Percentiles rank a stretch among this genome's conserved stretches.
Evolutionary conservation across 1,284 basidiomycete species (phyloP).

Genomic region (Heliocybe sulcata): DNA sequence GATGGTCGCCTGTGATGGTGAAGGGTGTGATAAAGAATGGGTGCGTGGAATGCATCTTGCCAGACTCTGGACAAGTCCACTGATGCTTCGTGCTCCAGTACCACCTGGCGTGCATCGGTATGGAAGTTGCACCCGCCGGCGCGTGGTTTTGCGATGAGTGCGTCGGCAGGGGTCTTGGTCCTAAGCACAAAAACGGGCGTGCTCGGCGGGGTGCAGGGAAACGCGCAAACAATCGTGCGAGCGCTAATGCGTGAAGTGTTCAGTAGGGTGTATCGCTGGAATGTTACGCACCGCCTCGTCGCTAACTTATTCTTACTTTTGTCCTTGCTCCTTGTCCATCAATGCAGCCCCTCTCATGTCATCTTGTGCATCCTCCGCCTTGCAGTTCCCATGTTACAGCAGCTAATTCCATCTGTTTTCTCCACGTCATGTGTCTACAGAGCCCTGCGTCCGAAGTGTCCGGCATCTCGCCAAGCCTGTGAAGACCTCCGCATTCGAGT

Average conservation of each 20-base stretch:
- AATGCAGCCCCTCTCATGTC: background rate
- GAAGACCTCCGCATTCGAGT: too few species aligned
- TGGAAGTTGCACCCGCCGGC: slow-evolving; percentile 67
- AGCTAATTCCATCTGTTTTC: too few species aligned
- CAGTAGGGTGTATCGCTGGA: background rate
- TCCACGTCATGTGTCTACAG: too few species aligned
- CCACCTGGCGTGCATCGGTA: slow-evolving; percentile 76
- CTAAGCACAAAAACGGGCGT: background rate
- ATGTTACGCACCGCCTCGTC: background rate
- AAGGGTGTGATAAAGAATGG: slow-evolving; percentile 91
- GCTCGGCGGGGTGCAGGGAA: slow-evolving; percentile 5
- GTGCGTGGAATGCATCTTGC: slow-evolving; percentile 41
- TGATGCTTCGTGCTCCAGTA: slow-evolving; percentile 45
- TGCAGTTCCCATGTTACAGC: background rate
- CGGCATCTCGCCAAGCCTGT: too few species aligned
- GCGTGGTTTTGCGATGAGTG: slow-evolving; percentile 80
- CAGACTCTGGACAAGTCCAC: slow-evolving; percentile 6
- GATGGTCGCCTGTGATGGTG: slow-evolving; percentile 96
- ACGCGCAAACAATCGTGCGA: slow-evolving; percentile 5
- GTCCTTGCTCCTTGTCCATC: background rate
- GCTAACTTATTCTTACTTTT: background rate
- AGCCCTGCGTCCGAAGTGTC: too few species aligned
- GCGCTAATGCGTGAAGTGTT: slow-evolving; percentile 11
- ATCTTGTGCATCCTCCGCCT: background rate
- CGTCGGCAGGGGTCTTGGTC: slow-evolving; percentile 27